These are phyloP conservation scores for Colletotrichum sp. DNA, from an alignment of 2,329 filamentous ascomycete species.

Conservation along the genomic window DNA sequence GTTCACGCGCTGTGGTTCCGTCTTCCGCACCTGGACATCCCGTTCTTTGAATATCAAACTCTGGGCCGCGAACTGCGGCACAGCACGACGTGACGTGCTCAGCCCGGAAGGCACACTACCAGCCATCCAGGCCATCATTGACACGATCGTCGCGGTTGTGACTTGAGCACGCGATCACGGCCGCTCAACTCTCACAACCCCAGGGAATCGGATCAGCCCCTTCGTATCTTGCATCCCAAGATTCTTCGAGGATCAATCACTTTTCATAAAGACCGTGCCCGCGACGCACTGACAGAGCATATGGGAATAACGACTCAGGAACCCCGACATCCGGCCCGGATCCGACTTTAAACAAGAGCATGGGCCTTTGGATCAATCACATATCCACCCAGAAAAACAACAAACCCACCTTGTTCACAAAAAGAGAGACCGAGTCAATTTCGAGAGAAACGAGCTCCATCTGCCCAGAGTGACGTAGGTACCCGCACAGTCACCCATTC, in stretches of 20 bases:
- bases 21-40: background rate
- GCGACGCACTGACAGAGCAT: background rate
- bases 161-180: background rate
- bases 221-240: background rate
- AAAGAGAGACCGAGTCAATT: background rate
- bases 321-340: background rate
- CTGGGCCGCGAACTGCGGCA: background rate
- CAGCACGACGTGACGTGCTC: background rate
- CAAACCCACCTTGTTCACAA: background rate
- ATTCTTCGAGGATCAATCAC: background rate
- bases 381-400: background rate
- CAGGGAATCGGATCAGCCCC: background rate
- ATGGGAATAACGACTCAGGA: background rate
- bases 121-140: background rate
- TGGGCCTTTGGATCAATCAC: background rate
- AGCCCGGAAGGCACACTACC: background rate
- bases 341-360: background rate
- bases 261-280: background rate
- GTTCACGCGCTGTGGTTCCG: background rate
- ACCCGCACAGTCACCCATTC: background rate
- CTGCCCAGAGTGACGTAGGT: slow-evolving; percentile 14
- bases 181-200: background rate
- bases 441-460: background rate
- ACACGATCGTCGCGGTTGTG: background rate
- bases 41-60: background rate